Percentiles rank a stretch among this genome's conserved stretches.
These are phyloP conservation scores for Globisporangium lucens DNA, from an alignment of 352 stramenopile species.

Conservation along the genomic window DNA sequence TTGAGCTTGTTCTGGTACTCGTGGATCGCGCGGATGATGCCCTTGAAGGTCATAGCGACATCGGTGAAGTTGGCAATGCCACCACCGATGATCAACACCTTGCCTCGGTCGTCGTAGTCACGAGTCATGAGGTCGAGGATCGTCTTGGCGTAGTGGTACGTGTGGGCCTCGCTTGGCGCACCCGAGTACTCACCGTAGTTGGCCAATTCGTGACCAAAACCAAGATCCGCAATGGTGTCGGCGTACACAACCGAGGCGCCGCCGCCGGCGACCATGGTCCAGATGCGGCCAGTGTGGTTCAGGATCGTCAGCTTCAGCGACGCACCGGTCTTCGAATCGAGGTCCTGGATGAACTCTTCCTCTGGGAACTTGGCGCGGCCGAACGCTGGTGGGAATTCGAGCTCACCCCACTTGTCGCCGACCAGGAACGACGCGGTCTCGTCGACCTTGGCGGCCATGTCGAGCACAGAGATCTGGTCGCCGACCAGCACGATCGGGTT, in stretches of 20 bases:
- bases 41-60: conserved; percentile 96
- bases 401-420: conserved; percentile 89
- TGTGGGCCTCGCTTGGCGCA: conserved; percentile 94
- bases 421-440: conserved; percentile 95
- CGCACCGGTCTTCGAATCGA: conserved; percentile 94
- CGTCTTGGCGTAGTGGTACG: conserved; percentile 96
- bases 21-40: conserved; percentile 94
- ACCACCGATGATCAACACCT: conserved; percentile 97
- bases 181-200: conserved; percentile 98
- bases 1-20: conserved; percentile 92
- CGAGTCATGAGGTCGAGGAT: conserved; percentile 96
- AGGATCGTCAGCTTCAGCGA: conserved; percentile 97
- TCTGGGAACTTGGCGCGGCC: conserved; percentile 94
- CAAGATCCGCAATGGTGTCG: conserved; percentile 96
- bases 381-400: conserved; percentile 96
- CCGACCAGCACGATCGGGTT: conserved; percentile 95
- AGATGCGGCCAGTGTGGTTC: conserved; percentile 94
- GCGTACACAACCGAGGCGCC: conserved; percentile 96
- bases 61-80: conserved; percentile 99
- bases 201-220: conserved; percentile 91
- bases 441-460: conserved; percentile 97
- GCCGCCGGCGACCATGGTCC: conserved; percentile 97
- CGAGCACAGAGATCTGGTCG: conserved; percentile 91
- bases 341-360: conserved; percentile 93
- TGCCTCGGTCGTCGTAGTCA: conserved; percentile 86